These are phyloP conservation scores for Kokia cookei DNA, from an alignment of 441 rosid species.

Conservation along the genomic window DNA sequence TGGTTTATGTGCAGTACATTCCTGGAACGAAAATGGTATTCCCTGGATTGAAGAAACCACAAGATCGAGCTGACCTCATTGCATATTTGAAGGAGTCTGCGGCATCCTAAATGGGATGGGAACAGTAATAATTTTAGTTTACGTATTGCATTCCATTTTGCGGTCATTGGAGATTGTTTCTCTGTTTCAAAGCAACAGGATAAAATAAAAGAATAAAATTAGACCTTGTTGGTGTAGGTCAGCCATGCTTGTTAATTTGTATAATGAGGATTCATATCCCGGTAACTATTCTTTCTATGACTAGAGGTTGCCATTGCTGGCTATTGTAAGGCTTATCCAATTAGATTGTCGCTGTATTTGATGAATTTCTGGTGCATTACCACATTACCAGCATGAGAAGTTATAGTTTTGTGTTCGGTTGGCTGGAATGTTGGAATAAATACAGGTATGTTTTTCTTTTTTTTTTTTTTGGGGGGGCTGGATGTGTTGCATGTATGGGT, in stretches of 20 bases:
- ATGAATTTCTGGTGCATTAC: background rate
- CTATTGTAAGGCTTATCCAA: background rate
- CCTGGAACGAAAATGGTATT: constrained; percentile 65
- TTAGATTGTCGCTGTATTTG: background rate
- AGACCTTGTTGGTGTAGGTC: background rate
- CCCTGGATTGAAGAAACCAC: constrained; percentile 59
- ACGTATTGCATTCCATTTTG: constrained; percentile 19
- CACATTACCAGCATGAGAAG: background rate
- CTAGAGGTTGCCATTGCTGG: background rate
- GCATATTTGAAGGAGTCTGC: constrained; percentile 56
- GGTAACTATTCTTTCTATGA: background rate
- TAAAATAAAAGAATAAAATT: constrained; percentile 17
- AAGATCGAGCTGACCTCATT: constrained; percentile 52
- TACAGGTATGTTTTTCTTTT: background rate
- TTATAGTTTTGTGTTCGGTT: background rate
- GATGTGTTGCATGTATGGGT: background rate
- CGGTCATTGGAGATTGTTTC: constrained; percentile 15
- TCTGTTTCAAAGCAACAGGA: constrained; percentile 2
- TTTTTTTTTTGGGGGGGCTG: background rate
- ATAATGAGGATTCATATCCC: background rate
- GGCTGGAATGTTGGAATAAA: background rate
- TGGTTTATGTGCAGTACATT: constrained; percentile 33
- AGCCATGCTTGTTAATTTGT: background rate
- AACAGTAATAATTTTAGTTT: background rate
- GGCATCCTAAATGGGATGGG: constrained; percentile 16